Percentiles rank a stretch among this genome's conserved stretches.
Evolutionary conservation across 495 filamentous ascomycete genomes (phyloP).

Genomic region (Talaromyces borbonicus): DNA sequence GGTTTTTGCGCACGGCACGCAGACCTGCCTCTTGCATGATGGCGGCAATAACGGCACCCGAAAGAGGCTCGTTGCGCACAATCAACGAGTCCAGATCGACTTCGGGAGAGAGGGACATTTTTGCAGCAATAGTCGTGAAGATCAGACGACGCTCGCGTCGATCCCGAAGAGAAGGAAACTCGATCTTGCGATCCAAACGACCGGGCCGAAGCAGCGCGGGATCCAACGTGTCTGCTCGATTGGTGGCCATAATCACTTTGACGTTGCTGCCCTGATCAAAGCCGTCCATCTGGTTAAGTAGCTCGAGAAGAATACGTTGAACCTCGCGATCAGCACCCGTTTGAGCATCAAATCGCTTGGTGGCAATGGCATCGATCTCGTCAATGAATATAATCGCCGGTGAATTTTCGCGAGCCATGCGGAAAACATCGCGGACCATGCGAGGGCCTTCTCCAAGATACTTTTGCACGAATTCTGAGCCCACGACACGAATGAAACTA

Average conservation of each 20-base stretch:
- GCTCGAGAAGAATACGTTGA: constrained; percentile 91
- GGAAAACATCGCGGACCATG: constrained; percentile 98
- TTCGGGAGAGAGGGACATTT: constrained; percentile 94
- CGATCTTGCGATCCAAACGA: constrained; percentile 94
- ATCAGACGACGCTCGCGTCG: constrained; percentile 89
- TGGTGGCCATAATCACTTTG: constrained; percentile 99
- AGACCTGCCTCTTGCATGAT: constrained; percentile 99
- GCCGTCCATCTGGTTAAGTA: constrained; percentile 99
- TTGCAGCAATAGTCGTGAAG: constrained; percentile 88
- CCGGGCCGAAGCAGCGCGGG: constrained; percentile 89
- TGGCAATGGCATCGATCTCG: constrained; percentile 97
- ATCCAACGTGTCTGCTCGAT: constrained; percentile 93
- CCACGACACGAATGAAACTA: constrained; percentile 95
- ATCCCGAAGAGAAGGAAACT: constrained; percentile 87
- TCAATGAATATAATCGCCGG: constrained; percentile 99
- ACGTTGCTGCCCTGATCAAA: constrained; percentile 98
- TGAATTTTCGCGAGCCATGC: constrained; percentile 97
- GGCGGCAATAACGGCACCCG: constrained; percentile 91
- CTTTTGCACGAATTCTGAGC: constrained; percentile 97
- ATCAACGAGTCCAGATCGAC: constrained; percentile 94
- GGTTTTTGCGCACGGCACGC: constrained; percentile 91
- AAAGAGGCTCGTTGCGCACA: constrained; percentile 89
- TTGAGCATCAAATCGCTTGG: constrained; percentile 97
- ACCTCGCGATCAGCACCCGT: constrained; percentile 96
- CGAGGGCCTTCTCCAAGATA: constrained; percentile 95